These are phyloP conservation scores for Falciphora oryzae DNA, from an alignment of 2,329 filamentous ascomycete species.

Conservation along the genomic window DNA sequence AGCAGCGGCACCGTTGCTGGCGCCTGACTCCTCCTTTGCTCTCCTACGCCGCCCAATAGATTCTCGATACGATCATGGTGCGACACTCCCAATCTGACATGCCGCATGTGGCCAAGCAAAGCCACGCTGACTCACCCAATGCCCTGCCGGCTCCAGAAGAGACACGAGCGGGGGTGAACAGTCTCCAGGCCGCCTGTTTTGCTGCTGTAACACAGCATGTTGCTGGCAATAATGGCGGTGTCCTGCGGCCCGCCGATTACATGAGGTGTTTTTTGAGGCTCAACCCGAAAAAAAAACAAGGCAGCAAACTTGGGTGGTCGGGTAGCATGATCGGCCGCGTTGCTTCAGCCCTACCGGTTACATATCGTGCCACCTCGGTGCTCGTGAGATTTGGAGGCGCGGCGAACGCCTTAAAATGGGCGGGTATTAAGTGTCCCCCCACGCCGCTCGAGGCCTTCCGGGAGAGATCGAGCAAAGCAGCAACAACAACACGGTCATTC, in stretches of 20 bases:
- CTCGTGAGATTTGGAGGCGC: neutral
- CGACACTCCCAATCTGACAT: neutral
- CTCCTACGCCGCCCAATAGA: neutral
- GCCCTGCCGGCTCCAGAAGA: neutral
- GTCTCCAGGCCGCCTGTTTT: neutral
- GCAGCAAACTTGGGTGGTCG: neutral
- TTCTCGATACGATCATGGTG: neutral
- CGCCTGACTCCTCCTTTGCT: too few relatives aligned
- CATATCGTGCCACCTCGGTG: neutral
- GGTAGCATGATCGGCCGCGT: neutral
- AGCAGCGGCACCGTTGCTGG: neutral
- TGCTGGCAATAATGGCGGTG: neutral
- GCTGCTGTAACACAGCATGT: neutral
- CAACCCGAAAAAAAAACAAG: neutral
- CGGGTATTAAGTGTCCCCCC: neutral
- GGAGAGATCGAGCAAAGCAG: neutral
- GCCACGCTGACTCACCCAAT: neutral
- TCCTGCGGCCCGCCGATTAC: neutral
- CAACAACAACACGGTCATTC: neutral
- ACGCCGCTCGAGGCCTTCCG: neutral
- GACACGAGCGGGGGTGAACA: neutral
- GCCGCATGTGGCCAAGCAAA: neutral
- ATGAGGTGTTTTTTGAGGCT: neutral
- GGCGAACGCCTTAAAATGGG: neutral
- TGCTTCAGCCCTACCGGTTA: neutral